Percentiles rank a stretch among this genome's conserved stretches.
Conservation (phyloP, 1,284 basidiomycete species). For the Pyrrhoderma lamaoense region DNA sequence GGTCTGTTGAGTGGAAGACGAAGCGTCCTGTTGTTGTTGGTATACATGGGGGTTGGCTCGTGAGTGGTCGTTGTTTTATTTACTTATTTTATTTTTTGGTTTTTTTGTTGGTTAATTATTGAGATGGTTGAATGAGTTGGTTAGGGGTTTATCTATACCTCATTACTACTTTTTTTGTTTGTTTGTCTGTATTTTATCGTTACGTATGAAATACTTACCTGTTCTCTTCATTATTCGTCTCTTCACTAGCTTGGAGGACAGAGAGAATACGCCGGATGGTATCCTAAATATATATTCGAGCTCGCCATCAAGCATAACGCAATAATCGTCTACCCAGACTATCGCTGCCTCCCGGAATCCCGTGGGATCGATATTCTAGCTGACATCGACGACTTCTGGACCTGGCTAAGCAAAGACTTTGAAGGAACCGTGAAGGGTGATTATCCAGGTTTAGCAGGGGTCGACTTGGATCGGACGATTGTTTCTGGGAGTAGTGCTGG, state of each 20-base stretch:
- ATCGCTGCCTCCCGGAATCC: slow-evolving; percentile 12
- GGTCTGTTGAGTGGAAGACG: neutral
- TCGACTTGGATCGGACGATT: slow-evolving; percentile 7
- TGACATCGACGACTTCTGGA: slow-evolving; percentile 12
- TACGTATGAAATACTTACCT: too few species aligned
- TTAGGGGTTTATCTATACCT: too few species aligned
- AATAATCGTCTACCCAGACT: slow-evolving; percentile 15
- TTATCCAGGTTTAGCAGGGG: too few species aligned
- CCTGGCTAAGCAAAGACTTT: slow-evolving; percentile 7
- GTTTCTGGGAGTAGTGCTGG: slow-evolving; percentile 9
- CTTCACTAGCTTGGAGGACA: slow-evolving; percentile 3
- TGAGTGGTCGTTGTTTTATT: too few species aligned
- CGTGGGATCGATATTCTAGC: slow-evolving; percentile 5
- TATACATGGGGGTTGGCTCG: slow-evolving; percentile 16
- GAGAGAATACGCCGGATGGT: slow-evolving; percentile 7
- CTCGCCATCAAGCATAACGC: slow-evolving; percentile 12
- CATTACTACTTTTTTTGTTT: too few species aligned
- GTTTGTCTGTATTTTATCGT: too few species aligned
- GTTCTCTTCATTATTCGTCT: too few species aligned
- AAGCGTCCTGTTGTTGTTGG: slow-evolving; percentile 10
- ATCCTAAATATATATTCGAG: slow-evolving; percentile 6
- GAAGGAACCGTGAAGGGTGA: neutral
- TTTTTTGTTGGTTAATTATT: too few species aligned
- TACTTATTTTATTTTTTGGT: too few species aligned
- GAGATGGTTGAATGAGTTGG: too few species aligned